These are phyloP conservation scores for Zopfia rhizophila DNA, from an alignment of 2,329 filamentous ascomycete genomes.

Conservation along the genomic window DNA sequence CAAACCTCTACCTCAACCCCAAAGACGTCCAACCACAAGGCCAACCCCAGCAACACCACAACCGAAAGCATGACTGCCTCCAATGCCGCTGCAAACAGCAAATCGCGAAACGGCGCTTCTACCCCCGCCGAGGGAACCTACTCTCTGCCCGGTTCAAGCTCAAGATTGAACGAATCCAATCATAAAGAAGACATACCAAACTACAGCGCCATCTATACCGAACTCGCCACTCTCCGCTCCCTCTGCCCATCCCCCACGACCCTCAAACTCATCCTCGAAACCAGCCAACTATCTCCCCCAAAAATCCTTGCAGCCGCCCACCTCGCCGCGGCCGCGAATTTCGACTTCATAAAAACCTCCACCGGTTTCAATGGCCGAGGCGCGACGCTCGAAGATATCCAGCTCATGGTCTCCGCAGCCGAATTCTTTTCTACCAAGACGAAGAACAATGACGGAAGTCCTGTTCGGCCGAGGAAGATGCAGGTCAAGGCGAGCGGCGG, in stretches of 20 bases:
- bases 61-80: constrained; percentile 46
- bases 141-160: constrained; percentile 23
- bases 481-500: constrained; percentile 70
- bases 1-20: constrained; percentile 25
- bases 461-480: constrained; percentile 47
- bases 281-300: constrained; percentile 59
- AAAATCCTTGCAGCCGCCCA: constrained; percentile 66
- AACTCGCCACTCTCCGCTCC: constrained; percentile 63
- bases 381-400: constrained; percentile 63
- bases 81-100: constrained; percentile 42
- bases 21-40: not conserved
- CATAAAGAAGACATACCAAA: constrained; percentile 34
- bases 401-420: constrained; percentile 63
- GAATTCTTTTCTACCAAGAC: constrained; percentile 53
- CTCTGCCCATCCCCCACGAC: constrained; percentile 56
- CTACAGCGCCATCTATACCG: constrained; percentile 63
- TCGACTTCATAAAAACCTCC: constrained; percentile 70
- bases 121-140: constrained; percentile 27
- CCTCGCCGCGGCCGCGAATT: constrained; percentile 62
- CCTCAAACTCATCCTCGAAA: constrained; percentile 69
- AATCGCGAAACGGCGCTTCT: constrained; percentile 16
- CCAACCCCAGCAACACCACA: constrained; percentile 32
- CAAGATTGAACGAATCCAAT: constrained; percentile 33
- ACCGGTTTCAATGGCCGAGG: constrained; percentile 68
- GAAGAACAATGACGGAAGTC: constrained; percentile 28